A percentile compares a stretch with the other conserved stretches of the same genome.
Conservation (phyloP, 1,284 basidiomycete genomes). For the Ceraceosorus bombacis region DNA sequence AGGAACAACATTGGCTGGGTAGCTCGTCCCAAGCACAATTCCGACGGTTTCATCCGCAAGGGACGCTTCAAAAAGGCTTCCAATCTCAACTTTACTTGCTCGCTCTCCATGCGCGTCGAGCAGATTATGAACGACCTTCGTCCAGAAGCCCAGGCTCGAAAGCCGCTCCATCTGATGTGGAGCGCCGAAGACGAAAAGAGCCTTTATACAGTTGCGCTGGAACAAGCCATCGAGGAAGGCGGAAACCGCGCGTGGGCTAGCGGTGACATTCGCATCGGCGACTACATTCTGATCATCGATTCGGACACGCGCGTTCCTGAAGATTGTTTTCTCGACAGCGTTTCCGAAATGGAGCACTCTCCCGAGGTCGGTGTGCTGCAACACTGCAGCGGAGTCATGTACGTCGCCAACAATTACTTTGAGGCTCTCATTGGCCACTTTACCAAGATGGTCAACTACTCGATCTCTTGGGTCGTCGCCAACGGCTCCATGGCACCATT, state of each 20-base stretch:
- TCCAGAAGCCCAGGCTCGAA: slow-evolving; percentile 19
- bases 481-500: slow-evolving; percentile 57
- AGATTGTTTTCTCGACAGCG: slow-evolving; percentile 79
- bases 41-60: slow-evolving; percentile 67
- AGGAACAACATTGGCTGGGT: slow-evolving; percentile 71
- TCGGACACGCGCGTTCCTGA: slow-evolving; percentile 78
- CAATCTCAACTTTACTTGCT: slow-evolving; percentile 78
- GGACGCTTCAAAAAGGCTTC: slow-evolving; percentile 83
- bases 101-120: slow-evolving; percentile 66
- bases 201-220: slow-evolving; percentile 12
- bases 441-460: slow-evolving; percentile 32
- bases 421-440: slow-evolving; percentile 78
- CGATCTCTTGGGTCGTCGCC: slow-evolving; percentile 51
- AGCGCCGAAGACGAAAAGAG: slow-evolving; percentile 21
- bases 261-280: slow-evolving; percentile 35
- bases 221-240: slow-evolving; percentile 50
- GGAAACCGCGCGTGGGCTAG: slow-evolving; percentile 47
- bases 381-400: slow-evolving; percentile 73
- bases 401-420: slow-evolving; percentile 75
- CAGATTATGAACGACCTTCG: slow-evolving; percentile 58
- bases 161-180: too few species aligned
- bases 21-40: slow-evolving; percentile 64
- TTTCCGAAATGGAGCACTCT: slow-evolving; percentile 66
- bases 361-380: slow-evolving; percentile 74
- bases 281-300: slow-evolving; percentile 51